These are phyloP conservation scores for Vaccinium darrowii DNA, from an alignment of 148 eudicot species.

Conservation along the genomic window DNA sequence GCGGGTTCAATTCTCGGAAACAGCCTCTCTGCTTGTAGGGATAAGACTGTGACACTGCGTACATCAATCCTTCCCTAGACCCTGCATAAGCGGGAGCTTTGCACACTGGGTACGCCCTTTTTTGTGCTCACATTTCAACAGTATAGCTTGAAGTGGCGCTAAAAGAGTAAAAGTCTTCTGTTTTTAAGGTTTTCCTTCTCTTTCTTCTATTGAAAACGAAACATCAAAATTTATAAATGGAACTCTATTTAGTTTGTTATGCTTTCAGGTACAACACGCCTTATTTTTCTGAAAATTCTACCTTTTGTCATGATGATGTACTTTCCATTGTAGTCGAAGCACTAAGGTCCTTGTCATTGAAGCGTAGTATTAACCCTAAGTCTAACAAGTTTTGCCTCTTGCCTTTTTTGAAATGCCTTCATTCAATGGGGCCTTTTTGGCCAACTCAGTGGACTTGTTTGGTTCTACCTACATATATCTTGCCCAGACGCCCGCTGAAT, in stretches of 20 bases:
- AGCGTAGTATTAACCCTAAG: background rate
- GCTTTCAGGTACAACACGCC: background rate
- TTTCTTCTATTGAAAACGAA: background rate
- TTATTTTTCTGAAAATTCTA: background rate
- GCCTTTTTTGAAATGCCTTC: background rate
- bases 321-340: background rate
- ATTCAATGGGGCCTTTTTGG: background rate
- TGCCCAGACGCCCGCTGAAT: too few relatives aligned
- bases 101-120: too few relatives aligned
- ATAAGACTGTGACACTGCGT: too few relatives aligned
- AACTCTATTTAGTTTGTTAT: background rate
- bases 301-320: background rate
- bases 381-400: background rate
- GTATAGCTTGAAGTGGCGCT: too few relatives aligned
- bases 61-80: too few relatives aligned
- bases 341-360: background rate
- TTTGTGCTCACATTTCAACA: too few relatives aligned
- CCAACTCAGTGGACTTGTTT: background rate
- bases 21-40: too few relatives aligned
- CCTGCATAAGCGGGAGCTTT: too few relatives aligned
- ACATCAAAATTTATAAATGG: background rate
- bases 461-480: background rate
- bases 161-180: too few relatives aligned
- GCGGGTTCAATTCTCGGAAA: too few relatives aligned
- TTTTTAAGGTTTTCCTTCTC: too few relatives aligned